Evolutionary conservation across 2,329 filamentous ascomycete species (phyloP), one percentile per base, ranked within the genome.

Genomic region (Fusarium floridanum): DNA sequence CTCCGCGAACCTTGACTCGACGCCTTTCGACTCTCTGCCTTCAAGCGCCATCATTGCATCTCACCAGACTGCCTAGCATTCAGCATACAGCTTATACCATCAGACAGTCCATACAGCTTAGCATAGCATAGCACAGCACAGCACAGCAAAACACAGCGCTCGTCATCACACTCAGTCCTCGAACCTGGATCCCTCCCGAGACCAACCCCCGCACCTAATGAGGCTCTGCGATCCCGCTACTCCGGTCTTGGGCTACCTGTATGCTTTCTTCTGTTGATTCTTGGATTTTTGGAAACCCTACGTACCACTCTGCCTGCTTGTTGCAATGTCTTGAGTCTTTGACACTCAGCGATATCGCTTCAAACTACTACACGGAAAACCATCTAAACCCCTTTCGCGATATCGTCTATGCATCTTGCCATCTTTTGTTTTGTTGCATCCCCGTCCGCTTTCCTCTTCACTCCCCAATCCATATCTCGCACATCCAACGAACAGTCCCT

Each of bases 181-280:
- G 36, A 62, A 32, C 68, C 43, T 34, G 60, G 67, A 68, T 74
- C 64, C 71, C 68, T 74, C 71, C 57, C 32, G 29, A 41, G 24
- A 48, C 45, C 43, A 72, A 43, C n/a, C 39, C 53, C 50, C 48
- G 29, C 48, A 43, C 36, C 45, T 24, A 8, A 61, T 62, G 48
- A 37, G 61, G 48, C 48, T 59, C 41, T 36, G 48, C 69, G 39
- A 41, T 29, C 16, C 36, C 56, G n/a, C 22, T 56, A 14, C 29
- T 27, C 24, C 11, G n/a, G 61, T 43, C 45, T 43, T 37, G 50
- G 34, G 27, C 60, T 41, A 20, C 48, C 53, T 68, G 72, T 74
- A 74, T 75, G 72, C 50, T 22, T 50, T 32, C 64, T 37, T 45
- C 62, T 61, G 3, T 48, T 62, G 36, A n/a, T 59, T 53, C 9